Conservation (phyloP, 169 alveolate genomes). For the Amoebophrya sp. region DNA sequence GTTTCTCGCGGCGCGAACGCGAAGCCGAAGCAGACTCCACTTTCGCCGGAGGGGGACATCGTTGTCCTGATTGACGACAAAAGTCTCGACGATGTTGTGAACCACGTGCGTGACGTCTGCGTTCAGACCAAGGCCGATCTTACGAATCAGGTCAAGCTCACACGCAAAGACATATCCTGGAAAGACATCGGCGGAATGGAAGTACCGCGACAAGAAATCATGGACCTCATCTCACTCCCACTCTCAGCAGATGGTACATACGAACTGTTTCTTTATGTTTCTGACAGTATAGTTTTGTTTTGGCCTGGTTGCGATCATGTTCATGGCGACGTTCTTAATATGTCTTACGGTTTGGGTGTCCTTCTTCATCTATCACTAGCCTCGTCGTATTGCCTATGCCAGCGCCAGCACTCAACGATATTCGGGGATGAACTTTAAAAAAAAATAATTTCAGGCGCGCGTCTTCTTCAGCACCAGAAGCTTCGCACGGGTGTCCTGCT, state of each 20-base stretch:
- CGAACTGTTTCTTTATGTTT: neutral
- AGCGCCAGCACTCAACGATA: too few relatives aligned
- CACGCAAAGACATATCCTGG: neutral
- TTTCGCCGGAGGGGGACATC: too few relatives aligned
- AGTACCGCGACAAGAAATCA: neutral
- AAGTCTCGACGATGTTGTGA: neutral
- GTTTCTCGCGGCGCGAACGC: too few relatives aligned
- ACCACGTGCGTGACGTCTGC: neutral
- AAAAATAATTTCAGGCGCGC: too few relatives aligned
- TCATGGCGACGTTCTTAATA: neutral
- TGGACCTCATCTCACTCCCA: neutral
- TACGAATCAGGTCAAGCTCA: neutral
- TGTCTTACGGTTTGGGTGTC: too few relatives aligned
- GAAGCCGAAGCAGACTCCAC: too few relatives aligned
- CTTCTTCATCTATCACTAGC: too few relatives aligned
- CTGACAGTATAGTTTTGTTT: neutral
- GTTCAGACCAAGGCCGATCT: neutral
- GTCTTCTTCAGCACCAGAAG: too few relatives aligned
- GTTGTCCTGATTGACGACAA: too few relatives aligned
- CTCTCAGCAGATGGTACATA: neutral
- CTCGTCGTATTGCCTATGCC: too few relatives aligned
- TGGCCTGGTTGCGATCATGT: neutral
- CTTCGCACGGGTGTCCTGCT: neutral
- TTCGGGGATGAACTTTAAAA: too few relatives aligned
- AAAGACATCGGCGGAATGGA: neutral